Base-by-base conservation (phyloP, 73 alveolate species). In the Effrenium voratum region DNA sequence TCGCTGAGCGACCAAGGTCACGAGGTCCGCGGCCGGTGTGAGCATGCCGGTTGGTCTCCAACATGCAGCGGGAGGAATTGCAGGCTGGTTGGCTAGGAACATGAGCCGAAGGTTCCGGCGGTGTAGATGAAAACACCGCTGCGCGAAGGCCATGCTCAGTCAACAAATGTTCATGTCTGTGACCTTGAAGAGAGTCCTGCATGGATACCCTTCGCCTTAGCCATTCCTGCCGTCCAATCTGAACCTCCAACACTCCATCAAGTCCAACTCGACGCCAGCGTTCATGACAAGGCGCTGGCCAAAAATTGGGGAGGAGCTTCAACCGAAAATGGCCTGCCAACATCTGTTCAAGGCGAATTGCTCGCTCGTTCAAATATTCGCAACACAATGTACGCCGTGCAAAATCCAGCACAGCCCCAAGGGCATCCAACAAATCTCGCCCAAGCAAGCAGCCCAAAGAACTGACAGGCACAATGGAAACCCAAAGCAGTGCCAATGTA, bases 401-500 rank as follows among this genome's bases (percentile, higher is more conserved):
- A 55, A 84, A 57, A 19, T 84, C 80, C 46, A 82, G 76, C 13
- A 82, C 93, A 5, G 46, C 88, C 26, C 50, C 63, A 22, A 77
- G 66, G n/a, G 59, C 88, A 43, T 77, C 88, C 41, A 77, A 44
- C 32, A 77, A 30, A 43, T 77, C 88, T 3, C 88, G 57, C 22
- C 88, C 88, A 34, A 77, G 88, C 40, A 77, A 44, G 26, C 46
- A 41, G 45, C 88, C 88, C 60, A 75, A 34, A 10, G 76, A 50
- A 16, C 55, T 40, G 3, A 82, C 76, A 0, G 93, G 93, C 6
- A 50, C 93, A 4, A 36, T 6, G 8, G 75, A 50, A 0, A 82
- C 76, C 93, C 93, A 82, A 50, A 82, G 43, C 72, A 80, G 8
- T 22, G 46, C 3, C 43, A 80, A 5, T 2, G 34, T 30, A 4